Conservation (phyloP, 352 stramenopile genomes). For the Globisporangium viniferum region DNA sequence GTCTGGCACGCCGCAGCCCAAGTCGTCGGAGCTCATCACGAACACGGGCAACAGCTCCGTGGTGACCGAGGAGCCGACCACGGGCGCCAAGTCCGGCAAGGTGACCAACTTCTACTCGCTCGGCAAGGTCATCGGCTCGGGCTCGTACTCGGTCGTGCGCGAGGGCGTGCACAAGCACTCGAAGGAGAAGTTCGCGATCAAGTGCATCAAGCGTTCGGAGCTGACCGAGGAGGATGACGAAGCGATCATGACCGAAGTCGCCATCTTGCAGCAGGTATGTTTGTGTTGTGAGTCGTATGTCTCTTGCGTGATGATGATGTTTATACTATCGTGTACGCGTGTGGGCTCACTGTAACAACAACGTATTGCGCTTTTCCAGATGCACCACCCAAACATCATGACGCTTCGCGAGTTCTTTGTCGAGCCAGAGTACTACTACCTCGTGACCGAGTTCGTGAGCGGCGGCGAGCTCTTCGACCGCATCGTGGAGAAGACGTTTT, state of each 20-base stretch:
- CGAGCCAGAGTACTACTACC: constrained; percentile 85
- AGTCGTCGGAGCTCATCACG: constrained; percentile 5
- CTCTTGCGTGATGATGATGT: too few species aligned
- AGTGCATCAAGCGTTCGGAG: constrained; percentile 87
- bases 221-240: constrained; percentile 77
- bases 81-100: constrained; percentile 32
- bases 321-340: background rate
- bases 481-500: constrained; percentile 87
- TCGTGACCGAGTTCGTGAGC: constrained; percentile 86
- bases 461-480: constrained; percentile 89
- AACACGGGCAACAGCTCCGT: constrained; percentile 15
- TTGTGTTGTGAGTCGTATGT: too few species aligned
- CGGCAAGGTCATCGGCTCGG: constrained; percentile 83
- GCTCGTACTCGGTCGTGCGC: constrained; percentile 89
- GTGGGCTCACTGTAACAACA: background rate
- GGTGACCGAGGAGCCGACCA: constrained; percentile 20
- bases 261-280: constrained; percentile 65
- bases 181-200: constrained; percentile 87
- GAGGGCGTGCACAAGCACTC: constrained; percentile 75
- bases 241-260: constrained; percentile 72
- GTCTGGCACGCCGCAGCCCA: constrained; percentile 5
- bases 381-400: constrained; percentile 91
- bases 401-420: constrained; percentile 89
- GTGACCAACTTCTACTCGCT: constrained; percentile 74
- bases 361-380: constrained; percentile 18